Evolutionary conservation across 495 filamentous ascomycete genomes (phyloP).

Genomic region (Aspergillus heteromorphus): DNA sequence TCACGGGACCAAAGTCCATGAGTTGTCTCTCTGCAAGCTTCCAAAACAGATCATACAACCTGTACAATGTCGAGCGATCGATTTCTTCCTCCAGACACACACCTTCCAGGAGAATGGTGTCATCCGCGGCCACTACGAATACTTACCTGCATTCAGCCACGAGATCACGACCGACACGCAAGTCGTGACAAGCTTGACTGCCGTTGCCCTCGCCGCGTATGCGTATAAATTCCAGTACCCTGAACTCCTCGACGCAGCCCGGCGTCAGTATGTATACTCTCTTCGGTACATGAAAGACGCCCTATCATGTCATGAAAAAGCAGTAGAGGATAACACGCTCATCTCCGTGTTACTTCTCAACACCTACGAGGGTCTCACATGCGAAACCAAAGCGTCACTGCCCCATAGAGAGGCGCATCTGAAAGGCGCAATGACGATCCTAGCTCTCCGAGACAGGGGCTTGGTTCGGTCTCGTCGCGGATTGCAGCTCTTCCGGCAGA

Average conservation of each 20-base stretch:
- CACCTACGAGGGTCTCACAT: constrained; percentile 1
- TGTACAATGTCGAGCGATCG: not conserved
- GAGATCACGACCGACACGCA: not conserved
- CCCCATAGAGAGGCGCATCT: not conserved
- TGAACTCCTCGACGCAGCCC: not conserved
- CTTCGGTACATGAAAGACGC: not conserved
- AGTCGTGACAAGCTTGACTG: not conserved
- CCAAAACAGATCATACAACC: not conserved
- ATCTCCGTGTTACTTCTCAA: constrained; percentile 3
- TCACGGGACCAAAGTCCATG: not conserved
- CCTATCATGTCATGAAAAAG: not conserved
- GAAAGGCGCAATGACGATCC: constrained; percentile 2
- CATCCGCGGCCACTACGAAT: constrained; percentile 3
- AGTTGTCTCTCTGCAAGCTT: not conserved
- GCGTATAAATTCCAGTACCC: not conserved
- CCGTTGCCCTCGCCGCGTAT: constrained; percentile 4
- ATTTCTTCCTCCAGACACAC: constrained; percentile 1
- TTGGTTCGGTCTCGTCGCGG: not conserved
- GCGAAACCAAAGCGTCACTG: not conserved
- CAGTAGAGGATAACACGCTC: not conserved
- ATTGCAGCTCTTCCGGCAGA: constrained; percentile 3
- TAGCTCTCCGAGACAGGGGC: not conserved
- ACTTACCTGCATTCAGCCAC: not conserved
- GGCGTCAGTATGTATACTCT: not conserved
- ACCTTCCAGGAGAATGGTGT: not conserved